Conservation (phyloP, 148 eudicot species). For the Rhododendron vialii region DNA sequence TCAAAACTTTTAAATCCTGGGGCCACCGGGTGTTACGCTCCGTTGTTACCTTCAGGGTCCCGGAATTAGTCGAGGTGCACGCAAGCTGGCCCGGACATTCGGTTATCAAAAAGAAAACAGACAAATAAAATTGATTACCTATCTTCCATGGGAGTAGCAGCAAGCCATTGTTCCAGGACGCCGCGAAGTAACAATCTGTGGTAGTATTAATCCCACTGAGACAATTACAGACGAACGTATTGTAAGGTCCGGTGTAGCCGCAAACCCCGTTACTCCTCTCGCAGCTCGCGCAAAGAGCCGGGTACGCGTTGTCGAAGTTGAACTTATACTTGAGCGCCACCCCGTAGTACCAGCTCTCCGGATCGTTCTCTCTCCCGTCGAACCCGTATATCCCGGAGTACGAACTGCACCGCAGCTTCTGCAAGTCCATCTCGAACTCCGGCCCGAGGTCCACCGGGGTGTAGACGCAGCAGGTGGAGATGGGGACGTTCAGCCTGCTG, state of each 20-base stretch:
- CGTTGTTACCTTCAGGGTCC: no score
- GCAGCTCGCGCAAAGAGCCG: conserved; percentile 52
- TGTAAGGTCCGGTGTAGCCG: conserved; percentile 45
- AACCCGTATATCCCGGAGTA: conserved; percentile 72
- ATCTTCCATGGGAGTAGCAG: conserved; percentile 29
- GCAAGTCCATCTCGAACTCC: conserved; percentile 68
- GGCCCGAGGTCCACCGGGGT: conserved; percentile 92
- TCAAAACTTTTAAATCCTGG: no score
- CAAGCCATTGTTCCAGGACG: conserved; percentile 44
- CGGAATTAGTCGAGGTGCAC: no score
- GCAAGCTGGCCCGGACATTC: no score
- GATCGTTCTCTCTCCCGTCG: conserved; percentile 37
- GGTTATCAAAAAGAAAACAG: no score
- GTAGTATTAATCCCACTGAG: conserved; percentile 61
- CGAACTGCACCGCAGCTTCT: conserved; percentile 60
- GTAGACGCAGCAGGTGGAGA: conserved; percentile 75
- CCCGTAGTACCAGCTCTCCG: conserved; percentile 73
- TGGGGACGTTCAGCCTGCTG: conserved; percentile 53
- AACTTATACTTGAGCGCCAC: conserved; percentile 74
- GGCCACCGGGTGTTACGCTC: no score
- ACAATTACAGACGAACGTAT: conserved; percentile 67
- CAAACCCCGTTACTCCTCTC: conserved; percentile 80
- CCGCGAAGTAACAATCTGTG: conserved; percentile 55
- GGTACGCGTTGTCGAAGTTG: conserved; percentile 62
- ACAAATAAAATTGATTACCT: conserved; percentile 5